Percentiles rank a stretch among this genome's conserved stretches.
These are phyloP conservation scores for Phytophthora sansomeana DNA, from an alignment of 352 stramenopile genomes.

Conservation along the genomic window DNA sequence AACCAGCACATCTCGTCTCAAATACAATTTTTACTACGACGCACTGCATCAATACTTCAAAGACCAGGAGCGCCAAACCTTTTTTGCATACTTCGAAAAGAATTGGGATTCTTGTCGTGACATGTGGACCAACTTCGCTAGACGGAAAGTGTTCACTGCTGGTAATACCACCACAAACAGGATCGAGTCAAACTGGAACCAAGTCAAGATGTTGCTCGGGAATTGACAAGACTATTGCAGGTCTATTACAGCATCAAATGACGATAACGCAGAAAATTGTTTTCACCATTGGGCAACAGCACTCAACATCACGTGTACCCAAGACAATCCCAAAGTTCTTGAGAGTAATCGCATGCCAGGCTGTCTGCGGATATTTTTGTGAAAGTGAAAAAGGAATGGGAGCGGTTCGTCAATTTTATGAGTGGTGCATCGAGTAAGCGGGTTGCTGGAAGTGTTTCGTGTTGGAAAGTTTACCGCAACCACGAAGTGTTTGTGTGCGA, in stretches of 20 bases:
- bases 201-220: conserved; percentile 15
- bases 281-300: conserved; percentile 17
- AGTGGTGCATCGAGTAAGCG: neutral
- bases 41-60: neutral
- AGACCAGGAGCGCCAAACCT: neutral
- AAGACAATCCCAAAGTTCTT: neutral
- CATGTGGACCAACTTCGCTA: conserved; percentile 27
- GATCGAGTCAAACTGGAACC: conserved; percentile 32
- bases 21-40: neutral
- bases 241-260: conserved; percentile 20
- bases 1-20: neutral
- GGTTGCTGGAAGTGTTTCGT: neutral
- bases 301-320: conserved; percentile 25
- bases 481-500: neutral
- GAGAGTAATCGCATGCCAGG: neutral
- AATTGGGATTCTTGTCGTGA: conserved; percentile 6
- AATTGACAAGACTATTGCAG: conserved; percentile 22
- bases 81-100: neutral
- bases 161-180: conserved; percentile 27
- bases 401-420: too few relatives aligned
- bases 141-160: conserved; percentile 9
- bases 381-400: neutral
- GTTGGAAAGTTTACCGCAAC: neutral
- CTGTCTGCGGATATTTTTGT: neutral
- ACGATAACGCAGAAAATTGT: conserved; percentile 6